These are phyloP conservation scores for Rhamnella rubrinervis DNA, from an alignment of 331 rosid genomes.

Conservation along the genomic window DNA sequence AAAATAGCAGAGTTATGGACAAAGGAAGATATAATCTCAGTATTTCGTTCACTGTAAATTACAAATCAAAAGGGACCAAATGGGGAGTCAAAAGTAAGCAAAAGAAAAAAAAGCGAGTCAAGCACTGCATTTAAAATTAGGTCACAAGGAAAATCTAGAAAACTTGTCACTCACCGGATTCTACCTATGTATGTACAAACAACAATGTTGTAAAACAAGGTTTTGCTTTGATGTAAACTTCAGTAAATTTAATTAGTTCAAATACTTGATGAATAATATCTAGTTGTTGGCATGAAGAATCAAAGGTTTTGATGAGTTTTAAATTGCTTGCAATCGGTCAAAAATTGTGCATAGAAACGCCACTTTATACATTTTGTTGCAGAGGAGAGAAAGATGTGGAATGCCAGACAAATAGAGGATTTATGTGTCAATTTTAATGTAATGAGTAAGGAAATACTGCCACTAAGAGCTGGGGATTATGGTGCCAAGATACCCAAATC, in stretches of 20 bases:
- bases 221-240: neutral
- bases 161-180: too few species aligned
- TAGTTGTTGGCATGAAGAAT: slow-evolving; percentile 10
- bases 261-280: slow-evolving; percentile 17
- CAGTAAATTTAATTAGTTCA: neutral
- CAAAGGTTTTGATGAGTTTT: neutral
- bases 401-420: slow-evolving; percentile 20
- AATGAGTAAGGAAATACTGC: slow-evolving; percentile 11
- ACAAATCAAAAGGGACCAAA: too few species aligned
- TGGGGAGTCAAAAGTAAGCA: too few species aligned
- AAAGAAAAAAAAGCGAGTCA: too few species aligned
- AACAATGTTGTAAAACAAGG: too few species aligned
- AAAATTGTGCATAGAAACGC: too few species aligned
- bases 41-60: too few species aligned
- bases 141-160: too few species aligned
- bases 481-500: slow-evolving; percentile 94
- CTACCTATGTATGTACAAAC: too few species aligned
- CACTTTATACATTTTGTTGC: slow-evolving; percentile 16
- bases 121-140: too few species aligned
- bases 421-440: slow-evolving; percentile 1
- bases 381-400: slow-evolving; percentile 36
- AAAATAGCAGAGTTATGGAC: too few species aligned
- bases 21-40: too few species aligned
- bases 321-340: slow-evolving; percentile 3
- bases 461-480: slow-evolving; percentile 62